A percentile compares a stretch with the other conserved stretches of the same genome.
phyloP scores from a whole-genome alignment of 1,139 yeast genomes.

The Eremothecium sinecaudum region DNA sequence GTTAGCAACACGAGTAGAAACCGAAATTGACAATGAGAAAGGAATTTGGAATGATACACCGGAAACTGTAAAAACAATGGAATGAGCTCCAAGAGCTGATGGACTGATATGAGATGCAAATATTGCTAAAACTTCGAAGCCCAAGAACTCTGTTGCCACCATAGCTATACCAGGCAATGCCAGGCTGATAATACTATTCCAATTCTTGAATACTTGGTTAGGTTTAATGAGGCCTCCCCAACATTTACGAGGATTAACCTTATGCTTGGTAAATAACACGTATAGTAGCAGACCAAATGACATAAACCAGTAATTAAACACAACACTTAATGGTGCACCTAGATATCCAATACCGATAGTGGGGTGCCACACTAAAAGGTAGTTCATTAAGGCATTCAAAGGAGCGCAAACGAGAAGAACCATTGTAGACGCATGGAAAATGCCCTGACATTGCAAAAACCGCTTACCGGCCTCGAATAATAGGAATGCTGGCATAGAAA shows the following conservation, averaged over 20 bases:
- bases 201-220: conserved; percentile 43
- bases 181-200: conserved; percentile 49
- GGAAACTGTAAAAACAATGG: conserved; percentile 75
- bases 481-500: conserved; percentile 81
- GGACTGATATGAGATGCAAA: conserved; percentile 78
- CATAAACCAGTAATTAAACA: conserved; percentile 65
- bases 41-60: conserved; percentile 79
- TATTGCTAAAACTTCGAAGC: conserved; percentile 62
- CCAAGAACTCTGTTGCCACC: conserved; percentile 66
- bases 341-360: conserved; percentile 52
- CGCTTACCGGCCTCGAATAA: conserved; percentile 76
- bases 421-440: conserved; percentile 82
- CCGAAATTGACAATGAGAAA: conserved; percentile 79
- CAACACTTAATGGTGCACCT: conserved; percentile 69
- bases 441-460: conserved; percentile 83
- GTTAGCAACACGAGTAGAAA: conserved; percentile 81
- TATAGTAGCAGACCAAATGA: conserved; percentile 44
- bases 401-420: conserved; percentile 75
- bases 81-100: conserved; percentile 75
- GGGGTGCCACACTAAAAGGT: conserved; percentile 68
- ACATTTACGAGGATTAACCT: conserved; percentile 61
- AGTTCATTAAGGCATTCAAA: conserved; percentile 58
- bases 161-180: conserved; percentile 68
- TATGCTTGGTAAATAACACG: conserved; percentile 33
- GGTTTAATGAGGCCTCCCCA: conserved; percentile 66